Base-by-base conservation (phyloP, 2,329 filamentous ascomycete species). In the Alternaria novae-zelandiae region DNA sequence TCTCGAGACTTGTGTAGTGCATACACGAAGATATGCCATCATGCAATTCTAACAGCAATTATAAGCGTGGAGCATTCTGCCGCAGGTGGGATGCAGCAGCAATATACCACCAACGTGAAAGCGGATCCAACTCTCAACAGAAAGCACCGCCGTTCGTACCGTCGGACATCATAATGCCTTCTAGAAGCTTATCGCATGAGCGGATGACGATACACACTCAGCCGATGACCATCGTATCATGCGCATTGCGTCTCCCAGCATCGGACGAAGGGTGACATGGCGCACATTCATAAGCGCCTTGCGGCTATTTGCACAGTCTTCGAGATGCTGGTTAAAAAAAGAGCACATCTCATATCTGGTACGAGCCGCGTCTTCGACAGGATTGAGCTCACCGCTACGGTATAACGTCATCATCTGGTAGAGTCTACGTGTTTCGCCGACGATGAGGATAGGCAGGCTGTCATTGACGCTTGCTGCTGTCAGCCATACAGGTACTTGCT, bases 321-420 rank as follows among this genome's bases (percentile, higher is more conserved):
- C 20, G 54, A 63, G 69, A 70, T 73, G 68, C 69, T 58, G 59
- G 59, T 23, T 36, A 67, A 57, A 41, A 44, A 54, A 46, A 59
- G 25, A 64, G 54, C 49, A 49, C 28, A 25, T 54, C 53, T 65
- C 49, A 41, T 61, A 55, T 61, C 55, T 63, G 57, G 5, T 6
- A 46, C 15, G 43, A 50, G 21, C 41, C 12, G 11, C 21, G 12
- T 45, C 20, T 54, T 58, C 60, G 46, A 70, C 70, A 75, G 70
- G 66, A 57, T 41, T 41, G n/a, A 12, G 49, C 49, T 6, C 12
- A 64, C 50, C 30, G 54, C 25, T 44, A 45, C 41, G 23, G 44
- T 3, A 45, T 15, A 30, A 61, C 25, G 59, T 50, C 4, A 26
- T 41, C 6, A 57, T 55, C 43, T 21, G 36, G 21, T 32, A 20